Percentiles rank a stretch among this genome's conserved stretches.
Conservation (phyloP, 306 rosid species). For the Pueraria montana region DNA sequence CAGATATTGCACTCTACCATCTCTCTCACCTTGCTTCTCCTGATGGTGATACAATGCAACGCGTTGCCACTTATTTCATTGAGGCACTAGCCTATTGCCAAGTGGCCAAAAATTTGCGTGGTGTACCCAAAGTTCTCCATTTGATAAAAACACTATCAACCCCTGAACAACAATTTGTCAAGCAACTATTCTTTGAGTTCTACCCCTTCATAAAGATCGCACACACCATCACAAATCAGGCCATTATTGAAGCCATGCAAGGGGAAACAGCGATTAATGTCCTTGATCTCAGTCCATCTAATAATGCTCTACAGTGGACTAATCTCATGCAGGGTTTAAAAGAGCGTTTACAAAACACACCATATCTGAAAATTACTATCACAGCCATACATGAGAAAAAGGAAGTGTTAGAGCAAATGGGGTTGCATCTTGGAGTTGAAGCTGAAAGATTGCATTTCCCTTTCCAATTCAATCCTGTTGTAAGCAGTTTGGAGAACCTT, state of each 20-base stretch:
- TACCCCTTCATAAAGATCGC: constrained; percentile 63
- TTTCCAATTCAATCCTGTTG: constrained; percentile 63
- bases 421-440: constrained; percentile 53
- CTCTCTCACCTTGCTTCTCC: constrained; percentile 66
- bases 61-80: constrained; percentile 65
- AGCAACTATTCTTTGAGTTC: constrained; percentile 2
- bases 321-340: constrained; percentile 59
- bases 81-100: constrained; percentile 66
- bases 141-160: constrained; percentile 16
- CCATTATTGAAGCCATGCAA: constrained; percentile 71
- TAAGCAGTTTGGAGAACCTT: constrained; percentile 65
- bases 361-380: constrained; percentile 64
- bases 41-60: constrained; percentile 69
- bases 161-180: not conserved
- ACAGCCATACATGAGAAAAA: constrained; percentile 68
- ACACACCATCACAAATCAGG: constrained; percentile 61
- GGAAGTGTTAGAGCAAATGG: constrained; percentile 69
- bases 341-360: constrained; percentile 57
- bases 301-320: constrained; percentile 64
- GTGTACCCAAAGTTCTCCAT: not conserved
- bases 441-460: constrained; percentile 65
- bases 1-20: constrained; percentile 56
- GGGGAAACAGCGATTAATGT: constrained; percentile 66
- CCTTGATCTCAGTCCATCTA: constrained; percentile 71
- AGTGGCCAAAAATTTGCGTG: not conserved